phyloP scores from a whole-genome alignment of 371 early-diverging fungal genomes.

The Paramicrosporidium saccamoebae region DNA sequence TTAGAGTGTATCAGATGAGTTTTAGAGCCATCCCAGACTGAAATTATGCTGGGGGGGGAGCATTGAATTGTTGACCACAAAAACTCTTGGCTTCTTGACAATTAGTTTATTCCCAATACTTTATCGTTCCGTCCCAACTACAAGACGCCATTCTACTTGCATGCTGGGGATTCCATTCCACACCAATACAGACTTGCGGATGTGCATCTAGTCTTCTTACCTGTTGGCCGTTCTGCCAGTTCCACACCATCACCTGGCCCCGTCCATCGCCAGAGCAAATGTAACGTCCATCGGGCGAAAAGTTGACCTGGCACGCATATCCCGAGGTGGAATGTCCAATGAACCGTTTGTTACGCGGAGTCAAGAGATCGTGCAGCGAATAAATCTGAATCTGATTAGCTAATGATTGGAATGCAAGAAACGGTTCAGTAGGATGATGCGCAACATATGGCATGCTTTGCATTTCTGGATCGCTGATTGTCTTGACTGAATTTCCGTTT shows the following conservation, averaged over 20 bases:
- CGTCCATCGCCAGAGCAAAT: slow-evolving; percentile 67
- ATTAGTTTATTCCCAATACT: slow-evolving; percentile 36
- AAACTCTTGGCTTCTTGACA: slow-evolving; percentile 1
- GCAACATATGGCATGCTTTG: slow-evolving; percentile 75
- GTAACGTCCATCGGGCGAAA: slow-evolving; percentile 66
- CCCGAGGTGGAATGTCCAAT: slow-evolving; percentile 72
- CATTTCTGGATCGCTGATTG: slow-evolving; percentile 81
- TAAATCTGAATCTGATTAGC: slow-evolving; percentile 76
- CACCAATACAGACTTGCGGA: slow-evolving; percentile 47
- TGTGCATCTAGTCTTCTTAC: slow-evolving; percentile 59
- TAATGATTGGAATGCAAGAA: slow-evolving; percentile 66
- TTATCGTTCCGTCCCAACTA: slow-evolving; percentile 81
- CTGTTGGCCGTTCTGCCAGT: slow-evolving; percentile 66
- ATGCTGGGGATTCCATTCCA: slow-evolving; percentile 84
- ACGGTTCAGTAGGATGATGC: slow-evolving; percentile 54
- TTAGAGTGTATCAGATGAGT: too few species aligned
- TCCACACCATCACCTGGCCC: slow-evolving; percentile 78
- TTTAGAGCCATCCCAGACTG: too few species aligned
- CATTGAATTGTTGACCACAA: too few species aligned
- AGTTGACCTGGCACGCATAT: slow-evolving; percentile 70
- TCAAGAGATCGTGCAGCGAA: slow-evolving; percentile 47
- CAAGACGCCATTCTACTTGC: slow-evolving; percentile 67
- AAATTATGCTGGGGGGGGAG: too few species aligned
- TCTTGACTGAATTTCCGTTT: slow-evolving; percentile 84
- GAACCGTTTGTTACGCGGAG: slow-evolving; percentile 66